Evolutionary conservation across 306 rosid genomes (phyloP).

Genomic region (Cajanus cajan): DNA sequence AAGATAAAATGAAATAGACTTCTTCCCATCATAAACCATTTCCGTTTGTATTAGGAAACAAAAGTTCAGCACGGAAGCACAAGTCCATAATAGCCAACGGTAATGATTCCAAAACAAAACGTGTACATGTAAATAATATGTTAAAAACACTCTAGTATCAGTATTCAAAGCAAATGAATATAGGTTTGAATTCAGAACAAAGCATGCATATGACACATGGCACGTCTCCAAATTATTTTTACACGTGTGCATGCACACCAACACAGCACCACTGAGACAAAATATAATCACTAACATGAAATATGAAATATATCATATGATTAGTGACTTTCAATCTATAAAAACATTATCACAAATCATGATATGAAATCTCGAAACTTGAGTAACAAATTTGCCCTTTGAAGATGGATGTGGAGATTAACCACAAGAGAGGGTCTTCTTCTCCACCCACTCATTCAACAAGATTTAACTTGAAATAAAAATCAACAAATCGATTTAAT

Average conservation of each 20-base stretch:
- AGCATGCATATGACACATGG: neutral
- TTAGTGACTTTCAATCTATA: constrained; percentile 20
- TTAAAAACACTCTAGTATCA: neutral
- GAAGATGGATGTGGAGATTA: constrained; percentile 23
- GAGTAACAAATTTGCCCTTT: constrained; percentile 23
- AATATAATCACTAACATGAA: neutral
- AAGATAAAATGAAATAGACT: no score
- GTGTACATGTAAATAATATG: neutral
- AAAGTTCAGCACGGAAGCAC: neutral
- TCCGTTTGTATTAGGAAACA: neutral
- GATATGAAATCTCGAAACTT: constrained; percentile 31
- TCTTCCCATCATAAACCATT: no score
- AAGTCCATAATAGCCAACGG: neutral
- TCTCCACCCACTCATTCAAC: constrained; percentile 43
- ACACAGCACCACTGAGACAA: neutral
- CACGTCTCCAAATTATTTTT: neutral
- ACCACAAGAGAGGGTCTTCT: constrained; percentile 17
- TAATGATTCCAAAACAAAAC: neutral
- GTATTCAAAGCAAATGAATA: neutral
- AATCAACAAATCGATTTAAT: constrained; percentile 60
- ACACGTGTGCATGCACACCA: neutral
- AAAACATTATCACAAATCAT: constrained; percentile 35
- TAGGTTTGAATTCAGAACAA: neutral
- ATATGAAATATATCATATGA: constrained; percentile 31
- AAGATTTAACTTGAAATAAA: constrained; percentile 48